Base-by-base conservation (phyloP, 2,329 filamentous ascomycete species). In the Nemania sp. region DNA sequence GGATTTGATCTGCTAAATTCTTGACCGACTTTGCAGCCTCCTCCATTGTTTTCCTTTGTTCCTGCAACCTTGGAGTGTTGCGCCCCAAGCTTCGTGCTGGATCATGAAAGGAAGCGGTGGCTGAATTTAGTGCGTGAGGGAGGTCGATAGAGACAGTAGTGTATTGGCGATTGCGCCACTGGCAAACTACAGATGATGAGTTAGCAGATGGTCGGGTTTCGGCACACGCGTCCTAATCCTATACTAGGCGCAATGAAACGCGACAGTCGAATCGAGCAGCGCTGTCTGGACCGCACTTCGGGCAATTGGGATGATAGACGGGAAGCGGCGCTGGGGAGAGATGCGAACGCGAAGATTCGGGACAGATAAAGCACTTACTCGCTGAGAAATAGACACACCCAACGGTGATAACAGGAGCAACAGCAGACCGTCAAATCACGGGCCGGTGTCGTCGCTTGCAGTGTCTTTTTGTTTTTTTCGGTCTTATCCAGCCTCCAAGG, bases 11-110 rank as follows among this genome's bases (percentile, higher is more conserved):
- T 65, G 76, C 75, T 68, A 82, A 72, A 69, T 71, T 74, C 70
- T 80, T 71, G 71, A 81, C 76, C 73, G 74, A 77, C 73, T 81
- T 80, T 69, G 76, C 77, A 75, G 79, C 78, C 75, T 75, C 78
- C 76, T 83, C 80, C 80, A 83, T 83, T 62, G 61, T 68, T 59
- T 60, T 62, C 59, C 64, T 66, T 66, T 64, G 63, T 66, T 64
- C 62, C 61, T 65, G 66, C 68, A 67, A 68, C 67, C 54, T 61
- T 54, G 55, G 56, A 62, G 54, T 49, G 68, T 66, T 70, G 66
- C 68, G 68, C 66, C 62, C 64, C 55, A 53, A 54, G 44, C 52
- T 58, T 57, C 48, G 54, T 48, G 47, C 54, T 55, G 56, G 57
- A 47, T 64, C 68, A 69, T 70, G 56, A 69, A 69, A 66, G 57